These are phyloP conservation scores for Psilocybe azurescens DNA, from an alignment of 768 basidiomycete genomes.

Conservation along the genomic window DNA sequence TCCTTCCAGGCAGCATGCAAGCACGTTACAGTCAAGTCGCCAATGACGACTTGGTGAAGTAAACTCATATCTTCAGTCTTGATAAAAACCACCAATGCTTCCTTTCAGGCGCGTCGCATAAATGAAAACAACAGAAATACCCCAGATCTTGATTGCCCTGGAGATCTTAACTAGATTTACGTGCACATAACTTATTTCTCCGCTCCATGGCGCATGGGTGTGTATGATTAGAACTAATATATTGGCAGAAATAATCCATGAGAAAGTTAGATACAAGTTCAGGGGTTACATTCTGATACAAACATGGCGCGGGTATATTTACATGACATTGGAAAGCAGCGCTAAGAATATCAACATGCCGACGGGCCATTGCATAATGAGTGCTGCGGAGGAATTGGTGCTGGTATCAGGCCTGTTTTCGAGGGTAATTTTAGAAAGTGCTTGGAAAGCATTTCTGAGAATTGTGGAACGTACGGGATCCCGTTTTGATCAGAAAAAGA, in stretches of 20 bases:
- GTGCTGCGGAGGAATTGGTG: slow-evolving; percentile 16
- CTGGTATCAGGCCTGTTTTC: slow-evolving; percentile 43
- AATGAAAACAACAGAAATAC: slow-evolving; percentile 2
- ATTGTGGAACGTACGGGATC: slow-evolving; percentile 55
- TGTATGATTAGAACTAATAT: background rate
- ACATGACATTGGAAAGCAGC: slow-evolving; percentile 3
- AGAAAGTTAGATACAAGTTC: slow-evolving; percentile 1
- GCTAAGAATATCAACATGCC: slow-evolving; percentile 12
- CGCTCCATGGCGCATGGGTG: background rate
- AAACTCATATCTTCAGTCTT: slow-evolving; percentile 27
- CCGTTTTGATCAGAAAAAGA: slow-evolving; percentile 75
- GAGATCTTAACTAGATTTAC: background rate
- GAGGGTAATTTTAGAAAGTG: slow-evolving; percentile 6
- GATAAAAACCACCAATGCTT: slow-evolving; percentile 10
- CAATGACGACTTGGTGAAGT: slow-evolving; percentile 58
- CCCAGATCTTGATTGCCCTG: background rate
- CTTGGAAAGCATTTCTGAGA: background rate
- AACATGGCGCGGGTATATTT: background rate
- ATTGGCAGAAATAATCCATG: slow-evolving; percentile 3
- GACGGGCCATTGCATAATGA: slow-evolving; percentile 5
- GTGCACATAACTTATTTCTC: background rate
- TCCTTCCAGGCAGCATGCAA: slow-evolving; percentile 40
- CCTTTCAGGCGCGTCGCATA: slow-evolving; percentile 33
- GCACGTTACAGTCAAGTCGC: slow-evolving; percentile 51
- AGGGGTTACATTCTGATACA: background rate